Evolutionary conservation across 768 basidiomycete species (phyloP).

Genomic region (Rhizopogon vinicolor): DNA sequence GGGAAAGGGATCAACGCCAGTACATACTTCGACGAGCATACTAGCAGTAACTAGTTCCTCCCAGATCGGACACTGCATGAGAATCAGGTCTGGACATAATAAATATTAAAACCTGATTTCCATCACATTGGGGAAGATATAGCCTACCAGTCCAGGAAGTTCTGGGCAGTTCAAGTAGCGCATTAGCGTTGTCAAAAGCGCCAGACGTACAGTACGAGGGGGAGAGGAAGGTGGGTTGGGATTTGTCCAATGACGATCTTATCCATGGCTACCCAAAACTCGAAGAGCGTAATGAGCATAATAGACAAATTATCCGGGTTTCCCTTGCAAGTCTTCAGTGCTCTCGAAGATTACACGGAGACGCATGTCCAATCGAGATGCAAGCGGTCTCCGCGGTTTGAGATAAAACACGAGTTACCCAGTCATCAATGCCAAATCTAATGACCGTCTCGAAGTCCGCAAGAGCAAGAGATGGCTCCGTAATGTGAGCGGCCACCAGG

Average conservation of each 20-base stretch:
- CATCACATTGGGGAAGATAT: no score
- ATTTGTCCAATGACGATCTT: conserved; percentile 12
- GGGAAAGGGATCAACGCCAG: no score
- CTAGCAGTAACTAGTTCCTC: no score
- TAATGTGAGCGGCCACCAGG: conserved; percentile 6
- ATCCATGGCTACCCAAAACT: conserved; percentile 36
- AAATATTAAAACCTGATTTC: no score
- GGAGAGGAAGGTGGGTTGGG: conserved; percentile 3
- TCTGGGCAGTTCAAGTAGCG: no score
- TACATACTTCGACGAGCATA: no score
- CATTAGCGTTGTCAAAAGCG: no score
- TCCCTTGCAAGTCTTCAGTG: conserved; percentile 19
- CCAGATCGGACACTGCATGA: no score
- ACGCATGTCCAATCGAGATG: conserved; percentile 16
- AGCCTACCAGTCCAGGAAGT: no score
- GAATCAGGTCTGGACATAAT: no score
- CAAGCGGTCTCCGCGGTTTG: conserved; percentile 10
- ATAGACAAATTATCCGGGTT: conserved; percentile 37
- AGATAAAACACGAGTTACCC: conserved; percentile 21
- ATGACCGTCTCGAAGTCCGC: conserved; percentile 33
- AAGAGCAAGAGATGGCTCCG: conserved; percentile 16
- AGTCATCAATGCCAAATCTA: conserved; percentile 28
- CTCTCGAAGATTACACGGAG: conserved; percentile 21
- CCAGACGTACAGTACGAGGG: background rate
- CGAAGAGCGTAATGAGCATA: conserved; percentile 35